phyloP scores from a whole-genome alignment of 768 basidiomycete species.

The Agrocybe chaxingu region DNA sequence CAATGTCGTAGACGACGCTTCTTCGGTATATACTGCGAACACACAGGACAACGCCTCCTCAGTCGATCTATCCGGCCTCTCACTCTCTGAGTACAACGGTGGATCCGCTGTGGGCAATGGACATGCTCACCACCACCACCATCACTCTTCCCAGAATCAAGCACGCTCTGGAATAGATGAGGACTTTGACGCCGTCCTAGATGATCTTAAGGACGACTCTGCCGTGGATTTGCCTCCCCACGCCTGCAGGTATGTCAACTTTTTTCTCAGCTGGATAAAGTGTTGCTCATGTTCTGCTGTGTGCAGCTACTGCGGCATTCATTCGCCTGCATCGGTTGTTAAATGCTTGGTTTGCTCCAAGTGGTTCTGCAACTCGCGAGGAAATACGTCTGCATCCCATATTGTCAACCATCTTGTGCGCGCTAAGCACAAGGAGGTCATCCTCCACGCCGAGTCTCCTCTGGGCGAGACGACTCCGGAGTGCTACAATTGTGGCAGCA shows the following conservation, averaged over 20 bases:
- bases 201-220: slow-evolving; percentile 82
- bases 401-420: slow-evolving; percentile 99
- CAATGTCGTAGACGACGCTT: slow-evolving; percentile 74
- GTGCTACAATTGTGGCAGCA: slow-evolving; percentile 99
- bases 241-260: slow-evolving; percentile 80
- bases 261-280: slow-evolving; percentile 9
- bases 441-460: slow-evolving; percentile 91
- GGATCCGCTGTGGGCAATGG: slow-evolving; percentile 35
- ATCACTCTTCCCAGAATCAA: slow-evolving; percentile 23
- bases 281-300: slow-evolving; percentile 10
- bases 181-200: slow-evolving; percentile 86
- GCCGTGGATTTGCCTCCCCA: slow-evolving; percentile 83
- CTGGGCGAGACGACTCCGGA: slow-evolving; percentile 97
- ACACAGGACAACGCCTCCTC: slow-evolving; percentile 57
- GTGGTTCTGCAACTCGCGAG: slow-evolving; percentile 99
- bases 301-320: slow-evolving; percentile 93
- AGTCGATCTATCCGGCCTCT: slow-evolving; percentile 66
- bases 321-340: slow-evolving; percentile 95
- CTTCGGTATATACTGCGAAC: slow-evolving; percentile 75
- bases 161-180: slow-evolving; percentile 54
- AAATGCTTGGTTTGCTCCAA: slow-evolving; percentile 90
- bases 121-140: slow-evolving; percentile 24
- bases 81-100: slow-evolving; percentile 61
- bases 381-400: slow-evolving; percentile 96
- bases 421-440: slow-evolving; percentile 98